Evolutionary conservation across 108 stramenopile species (phyloP), one percentile per base, ranked within the genome.

Genomic region (Nitzschia sp.): DNA sequence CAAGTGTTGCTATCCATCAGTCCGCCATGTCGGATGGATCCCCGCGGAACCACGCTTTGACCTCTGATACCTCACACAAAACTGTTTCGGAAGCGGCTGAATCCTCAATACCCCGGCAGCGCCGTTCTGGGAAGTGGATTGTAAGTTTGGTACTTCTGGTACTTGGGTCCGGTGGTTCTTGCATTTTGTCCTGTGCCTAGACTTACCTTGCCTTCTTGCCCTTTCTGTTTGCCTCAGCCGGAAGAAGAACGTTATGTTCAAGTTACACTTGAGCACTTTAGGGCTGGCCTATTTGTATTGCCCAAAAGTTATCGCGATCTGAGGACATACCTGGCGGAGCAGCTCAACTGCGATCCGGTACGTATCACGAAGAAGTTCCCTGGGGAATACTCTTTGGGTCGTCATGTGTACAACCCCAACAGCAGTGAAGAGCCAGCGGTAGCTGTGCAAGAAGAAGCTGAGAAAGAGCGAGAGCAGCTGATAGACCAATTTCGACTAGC

Each of bases 341-440:
- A 95, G 78, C 82, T 98, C 11, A 84, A 91, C 53, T 98, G 97
- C 69, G 95, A 97, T 73, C 97, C 97, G 6, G 97, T 97, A 96
- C 80, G 97, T 3, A 97, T 98, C 71, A 97, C 97, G 21, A 98
- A 98, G 76, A 98, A 98, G 75, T 97, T 87, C 67, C 89, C 95
- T 10, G 97, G 97, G 8, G 90, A 95, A 25, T 79, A 91, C 34
- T 96, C 95, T 68, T 81, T 98, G 10, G 95, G 95, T 14, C 87
- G 94, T 63, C 75, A 89, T 41, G 89, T 85, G 14, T 88, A 83
- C 81, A 91, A 57, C 69, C 88, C 40, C 78, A 81, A 34, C 84
- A 89, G 57, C 75, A 80, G 6, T 70, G 85, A 25, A 70, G 74
- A 53, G 80, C 82, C 19, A 73, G 1, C 29, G 5, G 29, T 3